Base-by-base conservation (phyloP, 2,329 filamentous ascomycete species). In the Ophiostoma quercus region DNA sequence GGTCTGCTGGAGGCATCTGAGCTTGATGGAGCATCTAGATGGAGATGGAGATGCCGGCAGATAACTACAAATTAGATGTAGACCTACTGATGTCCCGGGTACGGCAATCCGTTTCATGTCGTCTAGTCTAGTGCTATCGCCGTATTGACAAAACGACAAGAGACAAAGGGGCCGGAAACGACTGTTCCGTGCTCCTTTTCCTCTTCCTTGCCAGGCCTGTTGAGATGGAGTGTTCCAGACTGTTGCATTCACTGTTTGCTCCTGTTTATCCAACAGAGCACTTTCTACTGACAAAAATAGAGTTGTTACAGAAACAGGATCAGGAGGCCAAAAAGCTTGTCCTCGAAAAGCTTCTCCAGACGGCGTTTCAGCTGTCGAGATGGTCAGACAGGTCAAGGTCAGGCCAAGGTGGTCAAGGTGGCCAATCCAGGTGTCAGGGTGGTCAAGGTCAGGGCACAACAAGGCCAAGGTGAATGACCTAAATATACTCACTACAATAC, bases 141-240 rank as follows among this genome's bases (percentile, higher is more conserved):
- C 25, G 25, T 29, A 29, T 29, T 29, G 25, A 29, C 2, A 29
- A 2, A 29, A 29, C 2, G 25, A 29, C 25, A 29, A 29, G 25
- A 29, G 25, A 29, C 25, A 29, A 29, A 32, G 57, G 57, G 57
- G 57, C 22, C 57, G 57, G 57, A 62, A 62, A 62, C 57, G 25
- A 19, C 57, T 25, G 32, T 62, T 62, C 57, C 57, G 57, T 62
- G 57, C 57, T 32, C 11, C 25, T n/a, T 57, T 25, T 57, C 5
- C 34, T 6, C 34, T 6, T 34, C 25, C 25, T 34, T 34, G 34
- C 34, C 25, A 62, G 57, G 57, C 57, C 57, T 62, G 22, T 57
- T 25, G 51, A 25, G n/a, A 57, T 57, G 51, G 51, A 62, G 57
- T 62, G 57, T 62, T 62, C 57, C 57, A 62, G 57, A 62, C 57